These are phyloP conservation scores for Fabrea salina DNA, from an alignment of 169 alveolate genomes.

Conservation along the genomic window DNA sequence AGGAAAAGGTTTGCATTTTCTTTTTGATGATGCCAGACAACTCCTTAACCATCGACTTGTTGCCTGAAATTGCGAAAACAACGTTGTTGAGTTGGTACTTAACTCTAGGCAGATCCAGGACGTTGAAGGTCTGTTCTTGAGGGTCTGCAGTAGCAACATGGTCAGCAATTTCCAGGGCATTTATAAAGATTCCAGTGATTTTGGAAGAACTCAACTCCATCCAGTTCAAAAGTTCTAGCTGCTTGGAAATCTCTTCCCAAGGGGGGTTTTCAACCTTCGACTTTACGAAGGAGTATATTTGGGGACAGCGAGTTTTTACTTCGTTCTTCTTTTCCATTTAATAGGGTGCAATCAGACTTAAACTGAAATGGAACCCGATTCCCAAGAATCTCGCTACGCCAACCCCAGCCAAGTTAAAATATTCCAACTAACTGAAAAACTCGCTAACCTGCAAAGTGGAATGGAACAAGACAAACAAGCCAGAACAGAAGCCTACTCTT, in stretches of 20 bases:
- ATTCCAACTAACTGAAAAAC: constrained; percentile 22
- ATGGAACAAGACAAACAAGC: constrained; percentile 11
- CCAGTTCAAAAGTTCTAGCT: not conserved
- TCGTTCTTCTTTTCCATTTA: no score
- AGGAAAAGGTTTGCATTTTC: not conserved
- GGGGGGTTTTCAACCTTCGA: no score
- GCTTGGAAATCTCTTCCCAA: not conserved
- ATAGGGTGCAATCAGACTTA: no score
- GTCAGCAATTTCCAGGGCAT: not conserved
- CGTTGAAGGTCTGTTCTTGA: not conserved
- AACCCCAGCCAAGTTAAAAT: not conserved
- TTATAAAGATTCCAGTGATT: not conserved
- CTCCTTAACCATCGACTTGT: not conserved
- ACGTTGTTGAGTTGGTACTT: not conserved
- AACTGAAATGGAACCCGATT: no score
- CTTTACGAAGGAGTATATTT: no score
- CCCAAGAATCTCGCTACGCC: no score
- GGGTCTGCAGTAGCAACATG: not conserved
- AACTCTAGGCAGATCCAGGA: not conserved
- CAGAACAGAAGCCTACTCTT: not conserved
- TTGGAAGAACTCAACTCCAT: not conserved
- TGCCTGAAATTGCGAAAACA: not conserved
- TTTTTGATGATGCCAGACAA: not conserved
- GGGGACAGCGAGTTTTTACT: no score
- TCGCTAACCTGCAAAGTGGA: not conserved